Base-by-base conservation (phyloP, 1,284 basidiomycete genomes). In the Ceratobasidium papillatum region DNA sequence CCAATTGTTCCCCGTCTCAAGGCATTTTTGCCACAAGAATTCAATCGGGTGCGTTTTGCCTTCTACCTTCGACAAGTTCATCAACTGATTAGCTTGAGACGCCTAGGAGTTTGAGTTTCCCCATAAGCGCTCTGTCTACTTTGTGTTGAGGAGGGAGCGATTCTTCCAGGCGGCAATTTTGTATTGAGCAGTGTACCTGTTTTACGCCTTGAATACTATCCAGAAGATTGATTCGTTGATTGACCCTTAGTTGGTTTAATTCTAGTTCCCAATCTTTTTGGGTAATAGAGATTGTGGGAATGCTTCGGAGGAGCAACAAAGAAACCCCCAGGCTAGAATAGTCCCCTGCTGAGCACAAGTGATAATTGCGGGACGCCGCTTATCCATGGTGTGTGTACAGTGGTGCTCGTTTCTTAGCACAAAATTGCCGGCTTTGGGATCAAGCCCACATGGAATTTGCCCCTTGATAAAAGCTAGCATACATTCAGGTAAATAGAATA, bases 21-120 rank as follows among this genome's bases (percentile, higher is more conserved):
- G 38, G 66, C 74, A 5, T 75, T 71, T 52, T 36, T 71, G 34
- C 68, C 74, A n/a, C 47, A 68, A 51, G 62, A 59, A 36, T 75
- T 73, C 45, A 71, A 71, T 22, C 43, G 66, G 54, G 66, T 71
- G 47, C 14, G 45, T 7, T 25, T 59, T 7, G 52, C 12, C 9
- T 22, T 1, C 17, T 34, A 2, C 45, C 25, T 14, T 34, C 8
- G 17, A 17, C 27, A 43, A 5, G 27, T 41, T 22, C 17, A 30
- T 17, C 41, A 41, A 38, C 9, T 64, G 12, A 62, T 41, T 32
- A 14, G 49, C 17, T 27, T 25, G 43, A 51, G 17, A 63, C 25
- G 3, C 27, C 19, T 25, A 75, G 74, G 74, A 75, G 49, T 75
- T 75, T n/a, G 74, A 75, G 34, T 63, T 75, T n/a, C 74, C 74